A percentile compares a stretch with the other conserved stretches of the same genome.
Evolutionary conservation across 306 rosid genomes (phyloP).

Genomic region (Lupinus albus): DNA sequence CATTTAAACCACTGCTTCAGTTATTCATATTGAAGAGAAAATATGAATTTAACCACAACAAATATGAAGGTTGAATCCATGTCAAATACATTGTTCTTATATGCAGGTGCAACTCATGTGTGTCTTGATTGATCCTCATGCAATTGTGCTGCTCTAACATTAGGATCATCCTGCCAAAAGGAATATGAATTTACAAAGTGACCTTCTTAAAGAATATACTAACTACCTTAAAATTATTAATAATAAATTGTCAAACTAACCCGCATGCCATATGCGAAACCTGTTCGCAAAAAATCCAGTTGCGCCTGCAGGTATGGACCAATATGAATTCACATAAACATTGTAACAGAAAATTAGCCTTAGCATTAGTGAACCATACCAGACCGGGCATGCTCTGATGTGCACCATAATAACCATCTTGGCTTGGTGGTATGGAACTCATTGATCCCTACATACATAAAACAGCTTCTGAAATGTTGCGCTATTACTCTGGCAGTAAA

Average conservation of each 20-base stretch:
- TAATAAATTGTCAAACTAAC: conserved; percentile 56
- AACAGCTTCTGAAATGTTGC: conserved; percentile 37
- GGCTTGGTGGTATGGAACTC: conserved; percentile 84
- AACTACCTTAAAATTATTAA: background rate
- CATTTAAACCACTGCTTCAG: conserved; percentile 29
- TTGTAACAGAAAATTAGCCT: conserved; percentile 33
- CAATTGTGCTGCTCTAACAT: conserved; percentile 82
- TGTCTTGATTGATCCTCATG: conserved; percentile 96
- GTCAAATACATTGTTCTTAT: conserved; percentile 39
- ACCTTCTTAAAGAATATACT: conserved; percentile 1
- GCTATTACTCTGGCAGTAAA: background rate
- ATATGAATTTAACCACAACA: conserved; percentile 9
- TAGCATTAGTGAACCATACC: conserved; percentile 59
- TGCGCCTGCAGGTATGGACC: conserved; percentile 76
- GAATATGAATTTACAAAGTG: conserved; percentile 34
- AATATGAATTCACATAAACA: conserved; percentile 37
- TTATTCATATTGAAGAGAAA: conserved; percentile 28
- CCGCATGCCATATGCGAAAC: conserved; percentile 82
- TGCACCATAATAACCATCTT: conserved; percentile 79
- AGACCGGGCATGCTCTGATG: conserved; percentile 87
- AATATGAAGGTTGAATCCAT: conserved; percentile 12
- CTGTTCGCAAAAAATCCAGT: conserved; percentile 83
- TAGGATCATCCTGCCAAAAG: conserved; percentile 82
- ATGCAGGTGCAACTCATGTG: conserved; percentile 50
- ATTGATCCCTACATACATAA: conserved; percentile 75